Evolutionary conservation across 495 filamentous ascomycete genomes (phyloP), one percentile per base, ranked within the genome.

Genomic region (Corynascus novoguineensis): DNA sequence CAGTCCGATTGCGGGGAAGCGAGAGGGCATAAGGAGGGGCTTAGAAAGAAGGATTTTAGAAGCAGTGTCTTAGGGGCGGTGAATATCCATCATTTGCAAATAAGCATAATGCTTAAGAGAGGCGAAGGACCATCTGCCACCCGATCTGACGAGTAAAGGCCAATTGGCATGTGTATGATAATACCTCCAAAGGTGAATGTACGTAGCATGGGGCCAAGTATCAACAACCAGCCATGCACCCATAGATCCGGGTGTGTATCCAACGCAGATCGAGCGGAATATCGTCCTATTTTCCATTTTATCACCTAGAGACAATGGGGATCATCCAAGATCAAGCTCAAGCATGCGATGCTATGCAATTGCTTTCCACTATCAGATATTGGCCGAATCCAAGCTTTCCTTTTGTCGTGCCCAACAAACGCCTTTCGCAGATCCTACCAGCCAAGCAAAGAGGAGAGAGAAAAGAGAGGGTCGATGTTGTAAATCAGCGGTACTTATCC

Each of bases 1-100:
- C 92, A 4, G 93, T 98, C 29, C 80, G 95, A 63, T 79, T 98
- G 73, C 82, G 95, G 58, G 93, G 93, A 24, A 97, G 92, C 70
- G 93, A 97, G 77, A 83, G 93, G 60, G 89, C 81, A 44, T 85
- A 73, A 66, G 31, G 31, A 5, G 40, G 40, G 9, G 8, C 19
- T 7, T 6, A 32, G 10, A 44, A 21, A 24, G 10, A 44, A 11
- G 19, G n/a, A 14, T 22, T 22, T 17, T 21, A 41, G 19, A 12
- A 21, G 21, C 24, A 0, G 8, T 32, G 7, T 22, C 6, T 4
- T n/a, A 15, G 5, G 35, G 38, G 31, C 31, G 19, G 41, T 19
- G 31, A 31, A 32, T 27, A 49, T 12, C 41, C 53, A 15, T 19
- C 49, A 40, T 25, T 34, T 25, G 53, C 19, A 19, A n/a, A n/a